A percentile compares a stretch with the other conserved stretches of the same genome.
Evolutionary conservation across 495 filamentous ascomycete genomes (phyloP).

Genomic region (Podospora pseudoanserina): DNA sequence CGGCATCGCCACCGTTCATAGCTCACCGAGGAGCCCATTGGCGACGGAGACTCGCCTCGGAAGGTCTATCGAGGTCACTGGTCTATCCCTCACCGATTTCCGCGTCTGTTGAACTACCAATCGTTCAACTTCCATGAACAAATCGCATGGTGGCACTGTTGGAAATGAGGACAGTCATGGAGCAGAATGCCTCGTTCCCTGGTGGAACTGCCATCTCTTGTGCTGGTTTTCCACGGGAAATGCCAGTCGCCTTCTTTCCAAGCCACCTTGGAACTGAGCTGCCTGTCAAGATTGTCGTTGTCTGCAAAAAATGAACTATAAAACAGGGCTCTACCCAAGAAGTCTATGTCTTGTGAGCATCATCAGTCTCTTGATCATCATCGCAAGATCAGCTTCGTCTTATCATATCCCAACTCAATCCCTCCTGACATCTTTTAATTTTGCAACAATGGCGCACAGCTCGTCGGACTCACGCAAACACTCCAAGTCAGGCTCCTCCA

Average conservation of each 20-base stretch:
- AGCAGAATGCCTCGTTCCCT: not conserved
- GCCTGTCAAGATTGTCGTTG: not conserved
- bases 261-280: not conserved
- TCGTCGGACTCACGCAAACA: too few species aligned
- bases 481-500: not conserved
- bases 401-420: not conserved
- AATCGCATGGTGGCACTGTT: slow-evolving; percentile 2
- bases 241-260: not conserved
- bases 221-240: not conserved
- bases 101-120: not conserved
- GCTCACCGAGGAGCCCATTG: not conserved
- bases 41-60: not conserved
- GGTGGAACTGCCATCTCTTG: slow-evolving; percentile 1
- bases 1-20: not conserved
- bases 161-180: not conserved
- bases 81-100: not conserved
- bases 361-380: not conserved
- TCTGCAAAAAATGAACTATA: not conserved
- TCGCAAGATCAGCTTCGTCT: not conserved
- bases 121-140: not conserved
- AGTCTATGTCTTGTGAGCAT: not conserved
- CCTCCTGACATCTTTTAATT: too few species aligned
- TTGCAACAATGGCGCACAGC: too few species aligned
- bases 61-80: not conserved
- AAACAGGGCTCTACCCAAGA: not conserved